Base-by-base conservation (phyloP, 495 filamentous ascomycete genomes). In the Aspergillus indologenus region DNA sequence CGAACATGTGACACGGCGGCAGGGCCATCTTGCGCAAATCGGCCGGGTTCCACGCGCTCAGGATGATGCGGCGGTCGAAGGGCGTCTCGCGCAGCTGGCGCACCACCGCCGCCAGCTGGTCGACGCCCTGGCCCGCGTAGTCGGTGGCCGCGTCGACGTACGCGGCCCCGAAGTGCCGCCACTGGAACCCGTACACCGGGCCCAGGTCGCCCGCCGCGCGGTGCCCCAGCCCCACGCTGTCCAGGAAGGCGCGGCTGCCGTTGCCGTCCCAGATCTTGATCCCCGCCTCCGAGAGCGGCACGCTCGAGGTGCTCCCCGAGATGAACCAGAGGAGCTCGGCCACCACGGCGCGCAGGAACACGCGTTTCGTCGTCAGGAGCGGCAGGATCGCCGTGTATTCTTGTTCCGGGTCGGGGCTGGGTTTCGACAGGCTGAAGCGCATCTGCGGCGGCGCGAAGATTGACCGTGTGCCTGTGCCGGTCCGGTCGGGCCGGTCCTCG, bases 201-300 rank as follows among this genome's bases (percentile, higher is more conserved):
- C 94, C 94, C 0, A 98, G 81, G 68, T 98, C 94, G 58, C 95
- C 94, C 20, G 83, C 88, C 29, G 80, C 89, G 57, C 92, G 89
- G 66, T 94, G 81, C 0, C 80, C 73, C 12, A 98, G 82, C 6
- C 93, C 92, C 15, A 93, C 79, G 54, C 76, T 84, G 74, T 98
- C 93, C 45, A 98, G 88, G 73, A 84, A 96, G 60, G 82, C 86
- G 67, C 94, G 93, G 54, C 85, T 89, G 57, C 93, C 94, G 69
- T 98, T 98, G 68, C 90, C 91, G 73, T 98, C 94, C 94, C 94
- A 98, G 76, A 98, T 98, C 71, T 95, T 96, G 65, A 98, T 84
- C 14, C 90, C 90, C 12, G 86, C 83, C 11, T 82, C 82, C 46
- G 83, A 86, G 21, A 98, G 87, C 0, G 91, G 77, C 3, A 81